Evolutionary conservation across 768 basidiomycete genomes (phyloP), one percentile per base, ranked within the genome.

Genomic region (Rhizopogon vesiculosus): DNA sequence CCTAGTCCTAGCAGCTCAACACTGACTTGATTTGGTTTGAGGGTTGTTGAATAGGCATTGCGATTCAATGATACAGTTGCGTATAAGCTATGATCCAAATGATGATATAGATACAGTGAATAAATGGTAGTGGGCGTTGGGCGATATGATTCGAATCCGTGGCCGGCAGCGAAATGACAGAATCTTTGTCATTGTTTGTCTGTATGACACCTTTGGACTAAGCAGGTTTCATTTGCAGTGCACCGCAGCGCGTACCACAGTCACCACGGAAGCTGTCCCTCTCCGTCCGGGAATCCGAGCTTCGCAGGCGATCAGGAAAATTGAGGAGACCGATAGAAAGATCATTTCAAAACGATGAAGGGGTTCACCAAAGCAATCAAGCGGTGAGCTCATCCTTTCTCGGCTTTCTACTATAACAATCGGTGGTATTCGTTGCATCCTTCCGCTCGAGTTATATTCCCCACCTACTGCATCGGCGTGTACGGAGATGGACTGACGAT

Each of bases 1-100:
- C 29, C 42, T 29, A 39, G 15, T 43, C 33, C 48, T 53, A 13
- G 3, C 22, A 45, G 51, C 41, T 53, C 51, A 51, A 51, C 45
- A 57, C 63, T 63, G 62, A 90, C 91, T 91, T 93, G 71, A 93
- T 94, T 68, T 93, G 92, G 66, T 88, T 89, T 3, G 91, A 92
- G 19, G 92, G 92, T 61, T 93, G 92, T 33, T 93, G 78, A 61
- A 94, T 88, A 8, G 66, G 72, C 79, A 78, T 78, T 13, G 42
- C 19, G 25, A 22, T 33, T 49, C 22, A 41, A 31, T 28, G 40
- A 28, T 56, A 58, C 54, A 55, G 45, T 46, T 19, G 45, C 19
- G 19, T 25, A 15, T 42, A 13, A n/a, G 19, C 6, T 19, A 18
- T 22, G 22, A 22, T 22, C 22, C 22, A 22, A 22, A 22, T 22